A percentile compares a stretch with the other conserved stretches of the same genome.
phyloP scores from a whole-genome alignment of 192 early-diverging fungal species.

The Gamsiella multidivaricata region DNA sequence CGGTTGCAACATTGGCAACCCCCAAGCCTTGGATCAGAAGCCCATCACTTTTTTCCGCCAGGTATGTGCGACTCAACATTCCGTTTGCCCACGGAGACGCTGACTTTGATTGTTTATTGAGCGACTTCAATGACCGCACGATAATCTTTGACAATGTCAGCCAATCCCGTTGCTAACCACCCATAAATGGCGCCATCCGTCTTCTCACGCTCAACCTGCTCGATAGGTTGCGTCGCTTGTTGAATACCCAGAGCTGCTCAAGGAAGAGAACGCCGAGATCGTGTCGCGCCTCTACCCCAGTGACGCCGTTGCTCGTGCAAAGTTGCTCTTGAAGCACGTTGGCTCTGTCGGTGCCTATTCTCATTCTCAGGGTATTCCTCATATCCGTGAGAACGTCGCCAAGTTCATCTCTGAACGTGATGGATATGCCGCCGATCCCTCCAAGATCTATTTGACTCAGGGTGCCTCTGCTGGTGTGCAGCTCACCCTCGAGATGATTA shows the following conservation, averaged over 20 bases:
- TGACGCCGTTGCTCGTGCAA: slow-evolving; percentile 90
- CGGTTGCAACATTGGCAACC: slow-evolving; percentile 59
- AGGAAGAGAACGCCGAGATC: slow-evolving; percentile 65
- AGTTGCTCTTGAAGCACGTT: slow-evolving; percentile 75
- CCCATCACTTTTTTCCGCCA: slow-evolving; percentile 98
- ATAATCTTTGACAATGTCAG: slow-evolving; percentile 15
- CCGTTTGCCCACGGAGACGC: slow-evolving; percentile 61
- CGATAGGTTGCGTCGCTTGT: slow-evolving; percentile 86
- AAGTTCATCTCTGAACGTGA: slow-evolving; percentile 94
- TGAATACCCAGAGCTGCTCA: slow-evolving; percentile 88
- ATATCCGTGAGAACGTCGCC: slow-evolving; percentile 88
- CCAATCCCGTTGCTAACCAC: not conserved
- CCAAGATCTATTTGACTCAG: slow-evolving; percentile 91
- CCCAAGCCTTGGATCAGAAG: slow-evolving; percentile 62
- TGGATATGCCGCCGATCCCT: slow-evolving; percentile 86
- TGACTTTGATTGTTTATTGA: not conserved
- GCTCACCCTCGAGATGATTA: slow-evolving; percentile 87
- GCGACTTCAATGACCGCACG: slow-evolving; percentile 29
- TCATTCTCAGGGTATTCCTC: slow-evolving; percentile 91
- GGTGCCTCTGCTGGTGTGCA: slow-evolving; percentile 97
- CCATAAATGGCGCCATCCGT: slow-evolving; percentile 8
- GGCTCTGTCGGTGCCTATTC: slow-evolving; percentile 91
- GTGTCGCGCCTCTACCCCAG: slow-evolving; percentile 75
- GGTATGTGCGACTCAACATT: slow-evolving; percentile 55
- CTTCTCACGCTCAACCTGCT: not conserved